Evolutionary conservation across 1,139 yeast species (phyloP).

Genomic region (Yamadazyma pseudoaaseri): DNA sequence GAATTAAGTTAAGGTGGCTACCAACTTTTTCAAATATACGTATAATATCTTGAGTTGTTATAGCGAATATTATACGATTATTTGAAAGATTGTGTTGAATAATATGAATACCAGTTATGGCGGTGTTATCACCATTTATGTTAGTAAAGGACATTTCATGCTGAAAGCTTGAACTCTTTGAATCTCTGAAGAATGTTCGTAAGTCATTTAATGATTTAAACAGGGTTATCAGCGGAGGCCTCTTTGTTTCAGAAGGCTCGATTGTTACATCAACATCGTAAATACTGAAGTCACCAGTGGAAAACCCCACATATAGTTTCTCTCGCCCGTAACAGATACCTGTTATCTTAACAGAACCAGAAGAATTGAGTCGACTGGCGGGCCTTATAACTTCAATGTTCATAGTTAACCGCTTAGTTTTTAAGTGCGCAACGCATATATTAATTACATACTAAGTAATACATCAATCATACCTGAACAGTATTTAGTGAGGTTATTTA

Average conservation of each 20-base stretch:
- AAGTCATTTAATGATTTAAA: constrained; percentile 29
- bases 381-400: constrained; percentile 18
- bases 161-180: constrained; percentile 17
- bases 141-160: constrained; percentile 15
- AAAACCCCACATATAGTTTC: constrained; percentile 32
- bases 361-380: constrained; percentile 15
- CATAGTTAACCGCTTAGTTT: constrained; percentile 20
- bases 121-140: constrained; percentile 14
- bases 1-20: constrained; percentile 31
- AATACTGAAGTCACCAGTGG: constrained; percentile 36
- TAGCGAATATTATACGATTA: constrained; percentile 26
- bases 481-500: constrained; percentile 74
- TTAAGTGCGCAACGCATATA: background rate
- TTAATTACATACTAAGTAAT: constrained; percentile 37
- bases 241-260: constrained; percentile 9
- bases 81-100: constrained; percentile 11
- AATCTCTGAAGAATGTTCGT: constrained; percentile 22
- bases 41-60: constrained; percentile 25
- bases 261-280: constrained; percentile 18
- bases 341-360: constrained; percentile 19
- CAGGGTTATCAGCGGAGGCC: constrained; percentile 17
- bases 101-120: constrained; percentile 12
- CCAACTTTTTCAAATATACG: constrained; percentile 37
- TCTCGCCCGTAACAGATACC: constrained; percentile 21
- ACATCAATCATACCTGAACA: constrained; percentile 81